Base-by-base conservation (phyloP, 495 filamentous ascomycete species). In the Xylaria cubensis region DNA sequence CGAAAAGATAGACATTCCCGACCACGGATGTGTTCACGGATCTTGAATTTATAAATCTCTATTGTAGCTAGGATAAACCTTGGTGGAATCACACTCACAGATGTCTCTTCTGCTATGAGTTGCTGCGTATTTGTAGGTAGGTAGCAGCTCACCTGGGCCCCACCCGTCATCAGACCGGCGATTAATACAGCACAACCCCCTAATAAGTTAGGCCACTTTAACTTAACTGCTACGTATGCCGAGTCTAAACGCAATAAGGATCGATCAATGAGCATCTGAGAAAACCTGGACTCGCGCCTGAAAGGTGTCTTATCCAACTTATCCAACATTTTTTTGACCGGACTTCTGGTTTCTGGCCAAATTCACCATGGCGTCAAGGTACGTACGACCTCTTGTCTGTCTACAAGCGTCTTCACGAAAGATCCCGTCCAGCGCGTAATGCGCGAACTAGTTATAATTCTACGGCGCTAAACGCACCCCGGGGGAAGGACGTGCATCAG, bases 311-410 rank as follows among this genome's bases (percentile, higher is more conserved):
- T 50, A 21, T 69, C 39, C 41, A 39, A n/a, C 67, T 24, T 50
- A 21, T 69, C 39, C 41, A 39, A n/a, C 41, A 32, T 59, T 46
- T 42, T 17, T 24, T 29, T 17, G 6, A 59, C 39, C 41, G 63
- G 44, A 41, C 29, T 17, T 1, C 17, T 44, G 21, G 15, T 21
- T 26, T 24, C 56, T 61, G 41, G 46, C 48, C 44, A 29, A 32
- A 2, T 51, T 63, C 68, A 29, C 41, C n/a, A 71, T 71, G 69
- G 59, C 69, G 19, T 71, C 69, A 42, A 71, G 68, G 69, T 71
- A 56, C 26, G 69, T 55, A 21, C 4, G 3, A 29, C 15, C 21
- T 15, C 51, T 42, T 51, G 24, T 29, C 34, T 29, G 15, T 13
- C 36, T 19, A 13, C 12, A 7, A 0, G 13, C n/a, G 3, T 2